Evolutionary conservation across 2,329 filamentous ascomycete genomes (phyloP).

Genomic region (Monosporascus sp.): DNA sequence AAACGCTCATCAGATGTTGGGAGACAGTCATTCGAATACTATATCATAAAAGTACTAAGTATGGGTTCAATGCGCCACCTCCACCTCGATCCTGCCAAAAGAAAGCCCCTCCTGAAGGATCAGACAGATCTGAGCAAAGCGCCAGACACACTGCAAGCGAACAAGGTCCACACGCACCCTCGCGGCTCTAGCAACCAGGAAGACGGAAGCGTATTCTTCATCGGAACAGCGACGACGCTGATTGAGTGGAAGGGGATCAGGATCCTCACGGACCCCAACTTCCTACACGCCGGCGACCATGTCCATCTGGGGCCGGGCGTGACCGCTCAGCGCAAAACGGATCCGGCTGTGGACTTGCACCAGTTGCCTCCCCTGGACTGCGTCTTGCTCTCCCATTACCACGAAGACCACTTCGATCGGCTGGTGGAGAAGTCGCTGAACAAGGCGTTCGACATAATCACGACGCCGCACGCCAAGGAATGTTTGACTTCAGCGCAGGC

Average conservation of each 20-base stretch:
- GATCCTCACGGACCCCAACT: slow-evolving; percentile 57
- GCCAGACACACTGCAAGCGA: slow-evolving; percentile 13
- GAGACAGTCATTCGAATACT: too few species aligned
- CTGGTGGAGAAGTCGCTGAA: slow-evolving; percentile 32
- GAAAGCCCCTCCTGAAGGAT: slow-evolving; percentile 24
- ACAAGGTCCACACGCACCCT: slow-evolving; percentile 20
- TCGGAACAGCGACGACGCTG: slow-evolving; percentile 52
- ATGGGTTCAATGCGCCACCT: slow-evolving; percentile 19
- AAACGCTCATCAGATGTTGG: too few species aligned
- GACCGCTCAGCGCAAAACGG: slow-evolving; percentile 45
- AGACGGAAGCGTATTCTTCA: slow-evolving; percentile 45
- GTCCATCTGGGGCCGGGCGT: slow-evolving; percentile 63
- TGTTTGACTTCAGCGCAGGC: slow-evolving; percentile 37
- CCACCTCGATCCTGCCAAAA: slow-evolving; percentile 17
- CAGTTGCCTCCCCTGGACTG: slow-evolving; percentile 54
- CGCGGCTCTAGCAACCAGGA: slow-evolving; percentile 15
- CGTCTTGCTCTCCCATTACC: slow-evolving; percentile 59
- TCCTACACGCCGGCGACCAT: slow-evolving; percentile 60
- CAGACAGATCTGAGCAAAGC: slow-evolving; percentile 13
- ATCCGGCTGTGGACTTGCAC: slow-evolving; percentile 56
- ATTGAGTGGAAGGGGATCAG: slow-evolving; percentile 47
- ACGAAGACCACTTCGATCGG: slow-evolving; percentile 43
- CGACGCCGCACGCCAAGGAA: slow-evolving; percentile 54
- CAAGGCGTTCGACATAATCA: slow-evolving; percentile 55
- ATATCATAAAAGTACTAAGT: too few species aligned